A percentile compares a stretch with the other conserved stretches of the same genome.
Conservation (phyloP, 305 asterid genomes). For the Nicotiana rustica region DNA sequence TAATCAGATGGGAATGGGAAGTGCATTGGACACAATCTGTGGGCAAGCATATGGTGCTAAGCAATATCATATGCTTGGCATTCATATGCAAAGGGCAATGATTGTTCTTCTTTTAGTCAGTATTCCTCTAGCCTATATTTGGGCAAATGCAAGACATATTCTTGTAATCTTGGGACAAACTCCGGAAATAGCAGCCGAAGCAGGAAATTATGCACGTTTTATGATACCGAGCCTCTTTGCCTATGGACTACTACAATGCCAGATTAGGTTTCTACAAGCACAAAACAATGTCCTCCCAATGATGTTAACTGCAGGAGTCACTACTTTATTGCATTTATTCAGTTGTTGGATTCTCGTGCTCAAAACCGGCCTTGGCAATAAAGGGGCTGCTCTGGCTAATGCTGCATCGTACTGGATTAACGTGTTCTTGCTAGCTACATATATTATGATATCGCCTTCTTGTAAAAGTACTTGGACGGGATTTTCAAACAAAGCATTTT, state of each 20-base stretch:
- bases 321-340: slow-evolving; percentile 37
- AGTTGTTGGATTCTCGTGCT: slow-evolving; percentile 43
- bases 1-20: slow-evolving; percentile 65
- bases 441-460: slow-evolving; percentile 39
- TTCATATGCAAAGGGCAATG: slow-evolving; percentile 78
- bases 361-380: slow-evolving; percentile 44
- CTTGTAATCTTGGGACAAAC: slow-evolving; percentile 63
- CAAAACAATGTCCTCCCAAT: slow-evolving; percentile 64
- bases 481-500: slow-evolving; percentile 35
- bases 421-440: slow-evolving; percentile 37
- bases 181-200: slow-evolving; percentile 60
- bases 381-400: slow-evolving; percentile 45
- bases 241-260: slow-evolving; percentile 64
- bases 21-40: slow-evolving; percentile 73
- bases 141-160: slow-evolving; percentile 67
- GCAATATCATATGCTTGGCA: slow-evolving; percentile 64
- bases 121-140: slow-evolving; percentile 62
- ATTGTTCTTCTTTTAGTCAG: slow-evolving; percentile 60
- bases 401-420: slow-evolving; percentile 40
- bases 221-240: slow-evolving; percentile 71
- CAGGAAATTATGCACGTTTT: slow-evolving; percentile 57
- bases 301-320: slow-evolving; percentile 47
- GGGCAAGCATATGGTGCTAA: slow-evolving; percentile 74
- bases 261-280: slow-evolving; percentile 62
- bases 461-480: slow-evolving; percentile 44